Evolutionary conservation across 2,329 filamentous ascomycete genomes (phyloP), one percentile per base, ranked within the genome.

Genomic region (Fusarium protoensiforme): DNA sequence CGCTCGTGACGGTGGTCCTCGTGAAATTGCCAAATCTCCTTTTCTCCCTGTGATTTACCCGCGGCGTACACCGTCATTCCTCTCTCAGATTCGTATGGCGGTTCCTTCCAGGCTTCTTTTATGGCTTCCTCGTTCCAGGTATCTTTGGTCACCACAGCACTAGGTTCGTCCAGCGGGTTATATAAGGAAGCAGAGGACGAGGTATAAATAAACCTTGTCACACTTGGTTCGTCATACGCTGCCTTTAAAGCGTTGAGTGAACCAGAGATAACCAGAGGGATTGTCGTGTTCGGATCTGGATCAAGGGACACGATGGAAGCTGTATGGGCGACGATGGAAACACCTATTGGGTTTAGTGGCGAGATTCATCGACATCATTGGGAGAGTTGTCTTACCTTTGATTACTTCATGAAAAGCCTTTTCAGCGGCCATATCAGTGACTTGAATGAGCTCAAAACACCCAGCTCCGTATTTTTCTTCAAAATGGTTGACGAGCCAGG

Each of bases 161-260:
- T 16, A 10, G 48, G 29, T 11, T 18, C 13, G 2, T 59, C 62
- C 10, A 35, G 38, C 4, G 22, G 35, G 22, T 20, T 46, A 24
- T 35, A 61, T 24, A 41, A 33, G 27, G 74, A 70, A 0, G 69
- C 38, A 1, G 74, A 65, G 6, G 74, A 76, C 0, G 74, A 76
- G 0, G 74, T 76, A 5, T 61, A 61, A 2, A 87, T 82, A 33
- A 87, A 82, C 2, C 83, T 78, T 63, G 80, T 81, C 1, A 88
- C 78, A 7, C 77, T 78, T 0, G 81, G 69, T 27, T 83, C 78
- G 1, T 63, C 69, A 18, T 77, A 75, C 0, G 84, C 83, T 0
- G 83, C 77, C 8, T 83, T 78, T 7, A 86, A 72, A 13, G 83
- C 69, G 8, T 72, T 67, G 2, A 76, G 31, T 0, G 80, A 75